Evolutionary conservation across 164 flowering plant species (phyloP).

Genomic region (Vitis rupestris): DNA sequence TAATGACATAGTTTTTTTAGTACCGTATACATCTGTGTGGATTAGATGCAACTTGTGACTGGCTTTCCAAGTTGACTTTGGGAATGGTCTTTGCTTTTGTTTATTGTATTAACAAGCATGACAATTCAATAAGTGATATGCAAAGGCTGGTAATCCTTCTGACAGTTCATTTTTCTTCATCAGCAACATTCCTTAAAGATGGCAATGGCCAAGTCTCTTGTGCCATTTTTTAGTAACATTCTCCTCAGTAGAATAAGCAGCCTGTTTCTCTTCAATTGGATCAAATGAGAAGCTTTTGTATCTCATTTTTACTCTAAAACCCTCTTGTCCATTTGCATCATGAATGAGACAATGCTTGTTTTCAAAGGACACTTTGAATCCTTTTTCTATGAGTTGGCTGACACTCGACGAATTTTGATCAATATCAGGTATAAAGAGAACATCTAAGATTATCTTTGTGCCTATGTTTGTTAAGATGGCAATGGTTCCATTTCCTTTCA

Average conservation of each 20-base stretch:
- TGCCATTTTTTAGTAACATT: background rate
- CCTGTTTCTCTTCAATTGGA: too few species aligned
- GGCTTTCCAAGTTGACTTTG: slow-evolving; percentile 12
- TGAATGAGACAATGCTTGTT: background rate
- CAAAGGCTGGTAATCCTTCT: background rate
- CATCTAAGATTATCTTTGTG: slow-evolving; percentile 10
- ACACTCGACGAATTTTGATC: slow-evolving; percentile 8
- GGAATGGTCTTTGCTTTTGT: slow-evolving; percentile 9
- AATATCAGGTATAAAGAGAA: slow-evolving; percentile 13
- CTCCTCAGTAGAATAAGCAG: too few species aligned
- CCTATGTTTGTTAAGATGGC: slow-evolving; percentile 1
- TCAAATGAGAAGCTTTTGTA: too few species aligned
- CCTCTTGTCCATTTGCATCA: background rate
- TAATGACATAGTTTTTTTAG: slow-evolving; percentile 14
- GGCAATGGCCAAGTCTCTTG: slow-evolving; percentile 7
- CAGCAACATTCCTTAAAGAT: background rate
- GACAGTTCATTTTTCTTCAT: background rate
- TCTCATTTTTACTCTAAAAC: background rate
- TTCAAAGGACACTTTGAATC: slow-evolving; percentile 9
- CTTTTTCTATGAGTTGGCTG: background rate
- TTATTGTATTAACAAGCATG: slow-evolving; percentile 6
- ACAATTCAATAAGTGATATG: slow-evolving; percentile 1
- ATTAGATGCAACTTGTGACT: slow-evolving; percentile 8
- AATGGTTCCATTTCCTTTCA: slow-evolving; percentile 2
- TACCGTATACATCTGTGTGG: slow-evolving; percentile 8